A percentile compares a stretch with the other conserved stretches of the same genome.
Conservation (phyloP, 1,284 basidiomycete species). For the Golubevia sp. region DNA sequence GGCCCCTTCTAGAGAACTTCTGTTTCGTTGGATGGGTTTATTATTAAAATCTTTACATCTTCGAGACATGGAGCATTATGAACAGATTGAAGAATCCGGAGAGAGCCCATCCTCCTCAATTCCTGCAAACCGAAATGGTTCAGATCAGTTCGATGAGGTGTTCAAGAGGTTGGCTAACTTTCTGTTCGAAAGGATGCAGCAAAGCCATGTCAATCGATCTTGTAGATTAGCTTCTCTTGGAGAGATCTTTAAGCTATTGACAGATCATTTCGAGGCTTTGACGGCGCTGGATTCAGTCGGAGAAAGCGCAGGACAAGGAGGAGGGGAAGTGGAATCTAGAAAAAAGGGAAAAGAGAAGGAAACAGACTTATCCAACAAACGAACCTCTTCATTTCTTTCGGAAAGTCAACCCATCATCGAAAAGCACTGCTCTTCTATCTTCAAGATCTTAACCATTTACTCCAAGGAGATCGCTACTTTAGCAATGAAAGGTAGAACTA, state of each 20-base stretch:
- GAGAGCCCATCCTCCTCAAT: neutral
- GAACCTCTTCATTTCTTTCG: no score
- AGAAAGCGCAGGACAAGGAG: no score
- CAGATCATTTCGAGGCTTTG: no score
- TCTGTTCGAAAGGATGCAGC: slow-evolving; percentile 48
- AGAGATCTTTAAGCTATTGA: no score
- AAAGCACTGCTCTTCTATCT: neutral
- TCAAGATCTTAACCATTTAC: slow-evolving; percentile 40
- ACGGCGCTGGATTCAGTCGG: no score
- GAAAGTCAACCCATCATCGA: no score
- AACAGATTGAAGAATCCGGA: neutral
- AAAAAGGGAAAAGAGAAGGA: no score
- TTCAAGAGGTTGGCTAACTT: slow-evolving; percentile 46
- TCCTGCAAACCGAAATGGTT: slow-evolving; percentile 10
- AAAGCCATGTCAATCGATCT: slow-evolving; percentile 20
- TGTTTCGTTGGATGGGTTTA: slow-evolving; percentile 26
- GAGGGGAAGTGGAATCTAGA: no score
- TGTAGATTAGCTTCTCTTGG: no score
- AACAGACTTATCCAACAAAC: no score
- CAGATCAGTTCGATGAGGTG: slow-evolving; percentile 28
- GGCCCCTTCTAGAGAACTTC: slow-evolving; percentile 8
- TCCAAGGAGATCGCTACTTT: slow-evolving; percentile 27
- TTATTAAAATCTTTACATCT: slow-evolving; percentile 1
- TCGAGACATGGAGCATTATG: neutral
- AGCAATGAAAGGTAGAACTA: slow-evolving; percentile 16